phyloP scores from a whole-genome alignment of 192 early-diverging fungal species.

The Coemansia asiatica region DNA sequence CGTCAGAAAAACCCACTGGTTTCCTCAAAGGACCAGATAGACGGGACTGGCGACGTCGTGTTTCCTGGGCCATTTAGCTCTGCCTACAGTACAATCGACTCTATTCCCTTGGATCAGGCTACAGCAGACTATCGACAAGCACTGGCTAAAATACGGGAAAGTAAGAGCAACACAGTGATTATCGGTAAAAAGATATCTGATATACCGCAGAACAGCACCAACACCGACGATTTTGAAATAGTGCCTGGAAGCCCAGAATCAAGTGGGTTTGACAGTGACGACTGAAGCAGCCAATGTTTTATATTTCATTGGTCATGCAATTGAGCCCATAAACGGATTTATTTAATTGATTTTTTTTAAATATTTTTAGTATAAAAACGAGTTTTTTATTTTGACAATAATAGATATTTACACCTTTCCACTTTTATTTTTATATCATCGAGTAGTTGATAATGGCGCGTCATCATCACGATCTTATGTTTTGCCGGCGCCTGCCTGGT shows the following conservation, averaged over 20 bases:
- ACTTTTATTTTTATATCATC: not conserved
- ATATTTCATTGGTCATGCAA: constrained; percentile 3
- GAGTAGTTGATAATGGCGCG: constrained; percentile 62
- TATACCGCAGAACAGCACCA: constrained; percentile 6
- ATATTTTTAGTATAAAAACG: not conserved
- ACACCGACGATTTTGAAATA: constrained; percentile 21
- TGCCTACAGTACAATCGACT: constrained; percentile 41
- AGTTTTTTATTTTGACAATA: not conserved
- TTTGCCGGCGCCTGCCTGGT: constrained; percentile 92
- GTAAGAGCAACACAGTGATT: constrained; percentile 19
- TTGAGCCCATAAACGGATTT: not conserved
- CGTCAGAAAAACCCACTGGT: constrained; percentile 32
- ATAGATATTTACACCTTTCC: not conserved
- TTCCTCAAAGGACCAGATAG: constrained; percentile 40
- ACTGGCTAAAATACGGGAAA: constrained; percentile 29
- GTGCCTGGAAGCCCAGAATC: constrained; percentile 22
- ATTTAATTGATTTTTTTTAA: not conserved
- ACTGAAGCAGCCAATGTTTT: not conserved
- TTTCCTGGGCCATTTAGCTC: constrained; percentile 38
- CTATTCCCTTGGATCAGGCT: constrained; percentile 44
- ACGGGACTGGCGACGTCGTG: constrained; percentile 11
- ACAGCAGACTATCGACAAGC: constrained; percentile 41
- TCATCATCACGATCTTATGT: constrained; percentile 90
- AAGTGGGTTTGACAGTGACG: constrained; percentile 30
- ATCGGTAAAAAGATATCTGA: constrained; percentile 26